These are phyloP conservation scores for Wickerhamomyces bisporus DNA, from an alignment of 805 yeast species.

Conservation along the genomic window DNA sequence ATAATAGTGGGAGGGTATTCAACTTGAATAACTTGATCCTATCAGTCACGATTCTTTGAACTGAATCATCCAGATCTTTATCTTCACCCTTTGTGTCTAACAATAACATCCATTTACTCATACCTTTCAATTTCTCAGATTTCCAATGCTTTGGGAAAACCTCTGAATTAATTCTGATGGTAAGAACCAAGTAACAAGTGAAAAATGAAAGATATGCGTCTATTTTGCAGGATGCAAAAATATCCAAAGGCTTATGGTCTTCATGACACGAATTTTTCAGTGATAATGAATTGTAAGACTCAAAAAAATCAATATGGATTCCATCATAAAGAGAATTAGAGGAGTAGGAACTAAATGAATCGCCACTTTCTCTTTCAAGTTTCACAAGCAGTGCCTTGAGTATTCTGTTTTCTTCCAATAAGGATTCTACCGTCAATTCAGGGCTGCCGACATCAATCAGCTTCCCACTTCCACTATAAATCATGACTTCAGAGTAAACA, in stretches of 20 bases:
- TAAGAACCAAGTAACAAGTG: conserved; percentile 10
- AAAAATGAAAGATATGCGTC: conserved; percentile 18
- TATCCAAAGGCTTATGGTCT: conserved; percentile 18
- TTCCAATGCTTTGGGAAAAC: conserved; percentile 8
- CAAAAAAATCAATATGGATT: conserved; percentile 10
- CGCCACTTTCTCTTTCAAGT: background rate
- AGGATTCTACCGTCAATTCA: background rate
- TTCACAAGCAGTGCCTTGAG: background rate
- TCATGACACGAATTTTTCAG: conserved; percentile 17
- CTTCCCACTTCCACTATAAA: too few relatives aligned
- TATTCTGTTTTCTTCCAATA: background rate
- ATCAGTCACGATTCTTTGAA: conserved; percentile 7
- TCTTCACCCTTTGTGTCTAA: conserved; percentile 12
- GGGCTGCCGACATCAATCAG: too few relatives aligned
- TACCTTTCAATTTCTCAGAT: conserved; percentile 12
- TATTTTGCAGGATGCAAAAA: conserved; percentile 10
- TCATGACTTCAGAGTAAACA: background rate
- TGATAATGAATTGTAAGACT: conserved; percentile 11
- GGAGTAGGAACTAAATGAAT: background rate
- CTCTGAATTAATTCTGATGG: conserved; percentile 6
- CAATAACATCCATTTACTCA: conserved; percentile 16
- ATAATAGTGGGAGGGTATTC: conserved; percentile 7
- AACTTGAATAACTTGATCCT: conserved; percentile 3
- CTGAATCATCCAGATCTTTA: conserved; percentile 4
- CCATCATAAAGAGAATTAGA: background rate